Percentiles rank a stretch among this genome's conserved stretches.
These are phyloP conservation scores for Talaromyces liani DNA, from an alignment of 495 filamentous ascomycete species.

Conservation along the genomic window DNA sequence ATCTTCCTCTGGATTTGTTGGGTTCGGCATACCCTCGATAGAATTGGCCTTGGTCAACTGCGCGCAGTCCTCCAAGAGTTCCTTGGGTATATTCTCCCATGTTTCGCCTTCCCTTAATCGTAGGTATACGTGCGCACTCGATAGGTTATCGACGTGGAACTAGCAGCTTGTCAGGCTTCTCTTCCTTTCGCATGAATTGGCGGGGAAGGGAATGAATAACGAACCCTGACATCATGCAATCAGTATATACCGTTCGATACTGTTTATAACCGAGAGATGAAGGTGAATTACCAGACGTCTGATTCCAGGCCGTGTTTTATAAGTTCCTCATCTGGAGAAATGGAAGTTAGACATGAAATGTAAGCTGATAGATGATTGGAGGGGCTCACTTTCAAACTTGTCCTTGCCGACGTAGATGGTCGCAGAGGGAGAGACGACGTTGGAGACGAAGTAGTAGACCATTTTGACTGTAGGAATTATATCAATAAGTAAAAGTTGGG, in stretches of 20 bases:
- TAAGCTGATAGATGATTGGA: conserved; percentile 5
- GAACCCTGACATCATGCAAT: conserved; percentile 24
- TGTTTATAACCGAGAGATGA: conserved; percentile 6
- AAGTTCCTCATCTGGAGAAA: conserved; percentile 76
- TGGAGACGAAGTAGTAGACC: conserved; percentile 96
- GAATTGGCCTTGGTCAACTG: conserved; percentile 98
- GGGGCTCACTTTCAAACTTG: conserved; percentile 86
- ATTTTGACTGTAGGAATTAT: conserved; percentile 37
- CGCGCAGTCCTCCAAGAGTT: conserved; percentile 76
- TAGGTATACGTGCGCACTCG: conserved; percentile 92
- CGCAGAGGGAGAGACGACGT: conserved; percentile 63
- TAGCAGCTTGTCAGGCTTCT: conserved; percentile 20
- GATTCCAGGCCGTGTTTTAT: conserved; percentile 90
- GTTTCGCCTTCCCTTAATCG: conserved; percentile 71
- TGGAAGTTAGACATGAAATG: conserved; percentile 19
- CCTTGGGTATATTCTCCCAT: conserved; percentile 75
- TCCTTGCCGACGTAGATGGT: conserved; percentile 96
- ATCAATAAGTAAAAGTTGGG: not conserved
- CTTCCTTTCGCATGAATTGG: not conserved
- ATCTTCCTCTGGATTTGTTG: not conserved
- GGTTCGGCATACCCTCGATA: conserved; percentile 66
- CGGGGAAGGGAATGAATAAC: conserved; percentile 12
- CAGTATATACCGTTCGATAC: not conserved
- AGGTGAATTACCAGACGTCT: conserved; percentile 71
- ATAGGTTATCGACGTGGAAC: conserved; percentile 98